phyloP scores from a whole-genome alignment of 768 basidiomycete genomes.

The Mycena leptocephala region DNA sequence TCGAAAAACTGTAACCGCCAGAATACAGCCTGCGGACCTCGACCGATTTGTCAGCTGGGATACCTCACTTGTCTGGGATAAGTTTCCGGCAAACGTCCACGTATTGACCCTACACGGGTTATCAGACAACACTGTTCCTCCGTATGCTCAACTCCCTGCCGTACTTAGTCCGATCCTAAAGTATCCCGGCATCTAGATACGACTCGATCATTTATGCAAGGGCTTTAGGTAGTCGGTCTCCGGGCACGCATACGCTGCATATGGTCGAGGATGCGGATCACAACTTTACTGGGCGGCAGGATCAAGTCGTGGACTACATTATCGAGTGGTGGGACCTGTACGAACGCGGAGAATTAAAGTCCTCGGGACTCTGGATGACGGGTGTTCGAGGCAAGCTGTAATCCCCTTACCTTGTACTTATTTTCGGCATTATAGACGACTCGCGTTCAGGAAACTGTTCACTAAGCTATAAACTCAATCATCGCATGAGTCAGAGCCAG shows the following conservation, averaged over 20 bases:
- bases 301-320: slow-evolving; percentile 78
- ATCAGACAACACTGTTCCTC: slow-evolving; percentile 76
- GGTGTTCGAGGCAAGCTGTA: slow-evolving; percentile 68
- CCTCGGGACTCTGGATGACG: slow-evolving; percentile 75
- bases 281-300: slow-evolving; percentile 80
- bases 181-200: slow-evolving; percentile 60
- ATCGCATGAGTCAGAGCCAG: background rate
- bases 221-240: slow-evolving; percentile 67
- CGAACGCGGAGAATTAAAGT: slow-evolving; percentile 63
- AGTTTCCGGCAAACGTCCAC: slow-evolving; percentile 74
- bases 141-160: slow-evolving; percentile 57
- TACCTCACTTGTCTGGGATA: slow-evolving; percentile 76
- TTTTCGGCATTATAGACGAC: slow-evolving; percentile 11
- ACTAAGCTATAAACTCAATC: slow-evolving; percentile 35
- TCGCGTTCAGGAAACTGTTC: slow-evolving; percentile 4
- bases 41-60: slow-evolving; percentile 77
- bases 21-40: slow-evolving; percentile 73
- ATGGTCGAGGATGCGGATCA: slow-evolving; percentile 85
- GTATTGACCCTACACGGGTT: slow-evolving; percentile 89
- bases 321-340: slow-evolving; percentile 77
- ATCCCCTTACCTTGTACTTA: slow-evolving; percentile 35
- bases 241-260: slow-evolving; percentile 82
- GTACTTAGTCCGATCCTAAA: slow-evolving; percentile 4
- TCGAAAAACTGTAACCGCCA: slow-evolving; percentile 67
- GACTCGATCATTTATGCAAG: slow-evolving; percentile 82